Conservation (phyloP, 176 grass and related monocot species). For the Alopecurus myosuroides region DNA sequence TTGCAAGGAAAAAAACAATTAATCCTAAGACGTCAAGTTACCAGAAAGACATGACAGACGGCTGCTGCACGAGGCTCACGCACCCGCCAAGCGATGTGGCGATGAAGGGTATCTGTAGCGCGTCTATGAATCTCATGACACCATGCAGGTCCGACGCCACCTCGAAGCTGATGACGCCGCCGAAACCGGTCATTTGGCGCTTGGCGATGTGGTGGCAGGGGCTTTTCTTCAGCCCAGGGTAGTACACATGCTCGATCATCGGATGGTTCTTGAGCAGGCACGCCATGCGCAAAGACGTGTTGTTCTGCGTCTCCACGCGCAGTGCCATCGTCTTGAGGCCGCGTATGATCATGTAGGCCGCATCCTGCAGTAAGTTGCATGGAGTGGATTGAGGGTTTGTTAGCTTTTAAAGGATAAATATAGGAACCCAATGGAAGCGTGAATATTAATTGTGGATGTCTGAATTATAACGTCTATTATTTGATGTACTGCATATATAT, state of each 20-base stretch:
- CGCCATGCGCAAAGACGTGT: slow-evolving; percentile 42
- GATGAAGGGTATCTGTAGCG: slow-evolving; percentile 45
- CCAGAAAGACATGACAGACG: slow-evolving; percentile 63
- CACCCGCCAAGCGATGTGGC: slow-evolving; percentile 57
- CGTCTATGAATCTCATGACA: slow-evolving; percentile 44
- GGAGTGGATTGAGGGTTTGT: background rate
- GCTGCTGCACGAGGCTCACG: slow-evolving; percentile 56
- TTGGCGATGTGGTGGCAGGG: slow-evolving; percentile 41
- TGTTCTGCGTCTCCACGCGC: slow-evolving; percentile 44
- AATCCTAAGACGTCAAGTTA: background rate
- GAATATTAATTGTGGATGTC: no score
- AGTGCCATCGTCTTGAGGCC: slow-evolving; percentile 59
- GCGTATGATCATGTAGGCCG: slow-evolving; percentile 54
- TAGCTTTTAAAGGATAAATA: background rate
- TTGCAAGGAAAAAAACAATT: background rate
- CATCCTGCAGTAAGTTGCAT: slow-evolving; percentile 27
- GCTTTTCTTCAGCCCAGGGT: slow-evolving; percentile 49
- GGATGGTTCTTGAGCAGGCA: slow-evolving; percentile 43
- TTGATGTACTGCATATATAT: no score
- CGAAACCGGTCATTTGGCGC: slow-evolving; percentile 39
- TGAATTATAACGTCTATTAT: no score
- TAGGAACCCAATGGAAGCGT: no score
- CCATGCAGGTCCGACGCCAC: slow-evolving; percentile 24
- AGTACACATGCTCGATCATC: slow-evolving; percentile 46
- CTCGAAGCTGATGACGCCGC: slow-evolving; percentile 53